Evolutionary conservation across 1,139 yeast species (phyloP).

Genomic region (Pichia sp.): DNA sequence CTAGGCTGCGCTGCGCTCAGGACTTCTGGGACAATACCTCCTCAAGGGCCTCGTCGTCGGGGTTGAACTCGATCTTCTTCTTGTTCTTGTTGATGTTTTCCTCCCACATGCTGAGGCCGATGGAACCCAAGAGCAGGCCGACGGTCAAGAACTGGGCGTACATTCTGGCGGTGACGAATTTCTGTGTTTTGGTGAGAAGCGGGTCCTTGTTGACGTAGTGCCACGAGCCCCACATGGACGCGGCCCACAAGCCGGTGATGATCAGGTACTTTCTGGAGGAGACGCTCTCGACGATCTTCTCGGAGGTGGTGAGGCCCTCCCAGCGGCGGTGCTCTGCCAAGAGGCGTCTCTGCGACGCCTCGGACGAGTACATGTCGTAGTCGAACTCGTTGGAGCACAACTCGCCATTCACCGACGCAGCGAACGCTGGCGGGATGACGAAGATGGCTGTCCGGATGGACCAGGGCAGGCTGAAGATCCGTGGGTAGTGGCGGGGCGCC

Average conservation of each 20-base stretch:
- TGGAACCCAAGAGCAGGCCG: slow-evolving; percentile 56
- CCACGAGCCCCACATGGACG: slow-evolving; percentile 82
- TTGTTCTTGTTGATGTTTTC: slow-evolving; percentile 39
- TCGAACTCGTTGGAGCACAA: slow-evolving; percentile 55
- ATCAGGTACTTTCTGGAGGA: slow-evolving; percentile 61
- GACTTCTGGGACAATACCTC: slow-evolving; percentile 28
- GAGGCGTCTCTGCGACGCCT: slow-evolving; percentile 32
- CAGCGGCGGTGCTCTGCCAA: slow-evolving; percentile 50
- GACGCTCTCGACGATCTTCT: slow-evolving; percentile 34
- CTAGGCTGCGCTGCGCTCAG: neutral
- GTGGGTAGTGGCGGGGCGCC: slow-evolving; percentile 41
- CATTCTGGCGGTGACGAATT: slow-evolving; percentile 90
- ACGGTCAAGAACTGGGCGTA: slow-evolving; percentile 84
- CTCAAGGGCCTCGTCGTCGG: slow-evolving; percentile 41
- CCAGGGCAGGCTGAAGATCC: slow-evolving; percentile 42
- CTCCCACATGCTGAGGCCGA: slow-evolving; percentile 61
- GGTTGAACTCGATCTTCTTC: slow-evolving; percentile 19
- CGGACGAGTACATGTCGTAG: slow-evolving; percentile 43
- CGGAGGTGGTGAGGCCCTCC: slow-evolving; percentile 41
- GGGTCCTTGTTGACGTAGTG: slow-evolving; percentile 69
- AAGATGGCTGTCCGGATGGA: slow-evolving; percentile 56
- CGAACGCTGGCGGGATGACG: slow-evolving; percentile 55
- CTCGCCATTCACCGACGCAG: slow-evolving; percentile 56
- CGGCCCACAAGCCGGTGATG: slow-evolving; percentile 81
- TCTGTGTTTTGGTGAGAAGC: slow-evolving; percentile 74